Conservation (phyloP, 2,329 filamentous ascomycete species). For the Aspergillus intermedius region DNA sequence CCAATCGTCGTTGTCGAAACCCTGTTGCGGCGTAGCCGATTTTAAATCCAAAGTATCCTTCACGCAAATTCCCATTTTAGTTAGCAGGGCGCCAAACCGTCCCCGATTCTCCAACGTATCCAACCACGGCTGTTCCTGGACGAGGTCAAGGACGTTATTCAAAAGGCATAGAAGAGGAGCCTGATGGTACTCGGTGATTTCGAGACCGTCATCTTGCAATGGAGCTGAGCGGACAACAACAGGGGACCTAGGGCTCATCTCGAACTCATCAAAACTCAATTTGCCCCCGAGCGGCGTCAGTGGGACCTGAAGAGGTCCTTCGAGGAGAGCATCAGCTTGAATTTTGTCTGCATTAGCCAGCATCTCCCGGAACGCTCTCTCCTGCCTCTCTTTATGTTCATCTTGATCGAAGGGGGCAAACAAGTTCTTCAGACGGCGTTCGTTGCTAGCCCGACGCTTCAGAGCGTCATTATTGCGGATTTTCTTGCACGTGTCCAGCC, state of each 20-base stretch:
- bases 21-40: neutral
- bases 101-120: slow-evolving; percentile 14
- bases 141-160: slow-evolving; percentile 7
- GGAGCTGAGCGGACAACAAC: slow-evolving; percentile 4
- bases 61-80: slow-evolving; percentile 6
- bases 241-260: slow-evolving; percentile 5
- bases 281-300: neutral
- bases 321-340: neutral
- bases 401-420: slow-evolving; percentile 11
- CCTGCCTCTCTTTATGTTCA: neutral
- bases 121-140: slow-evolving; percentile 11
- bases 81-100: slow-evolving; percentile 10
- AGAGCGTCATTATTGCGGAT: slow-evolving; percentile 13
- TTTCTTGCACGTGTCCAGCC: slow-evolving; percentile 14
- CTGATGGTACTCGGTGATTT: slow-evolving; percentile 5
- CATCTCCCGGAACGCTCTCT: slow-evolving; percentile 6
- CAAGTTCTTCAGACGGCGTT: slow-evolving; percentile 11
- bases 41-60: neutral
- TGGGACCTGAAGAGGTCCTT: neutral
- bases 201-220: slow-evolving; percentile 4
- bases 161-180: slow-evolving; percentile 11
- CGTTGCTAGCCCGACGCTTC: slow-evolving; percentile 7
- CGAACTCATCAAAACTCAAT: neutral
- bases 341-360: slow-evolving; percentile 5
- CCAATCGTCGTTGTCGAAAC: slow-evolving; percentile 5